These are phyloP conservation scores for Dictyostelium brefeldianum DNA, from an alignment of 78 protist genomes.

Conservation along the genomic window DNA sequence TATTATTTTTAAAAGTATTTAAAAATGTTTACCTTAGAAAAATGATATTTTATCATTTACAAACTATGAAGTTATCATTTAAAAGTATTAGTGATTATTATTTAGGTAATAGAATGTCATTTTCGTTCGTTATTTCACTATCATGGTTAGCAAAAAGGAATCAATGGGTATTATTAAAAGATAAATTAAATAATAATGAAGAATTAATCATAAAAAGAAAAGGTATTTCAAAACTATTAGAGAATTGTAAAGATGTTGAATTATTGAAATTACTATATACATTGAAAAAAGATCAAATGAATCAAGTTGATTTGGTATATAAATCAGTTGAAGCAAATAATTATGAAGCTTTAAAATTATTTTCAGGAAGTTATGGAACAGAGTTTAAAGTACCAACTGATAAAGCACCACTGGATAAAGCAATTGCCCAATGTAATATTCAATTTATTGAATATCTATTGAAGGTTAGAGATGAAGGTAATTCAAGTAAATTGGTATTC, in stretches of 20 bases:
- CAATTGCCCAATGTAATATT: neutral
- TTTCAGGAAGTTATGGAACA: neutral
- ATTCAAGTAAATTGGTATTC: no score
- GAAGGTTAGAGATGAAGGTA: neutral
- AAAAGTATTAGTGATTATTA: neutral
- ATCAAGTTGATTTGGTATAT: neutral
- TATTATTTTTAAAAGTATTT: neutral
- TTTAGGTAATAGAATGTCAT: neutral
- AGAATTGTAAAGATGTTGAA: neutral
- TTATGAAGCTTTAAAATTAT: neutral
- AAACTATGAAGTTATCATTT: slow-evolving; percentile 4
- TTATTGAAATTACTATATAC: neutral
- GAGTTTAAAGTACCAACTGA: neutral
- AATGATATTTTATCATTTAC: neutral
- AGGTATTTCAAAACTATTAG: neutral
- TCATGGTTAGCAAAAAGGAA: neutral
- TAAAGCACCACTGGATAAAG: neutral
- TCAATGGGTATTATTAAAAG: neutral
- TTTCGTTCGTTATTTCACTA: neutral
- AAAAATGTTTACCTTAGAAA: neutral
- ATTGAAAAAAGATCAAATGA: neutral
- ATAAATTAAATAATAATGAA: neutral
- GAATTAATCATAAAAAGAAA: neutral
- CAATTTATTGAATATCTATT: neutral
- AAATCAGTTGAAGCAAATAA: neutral